phyloP scores from a whole-genome alignment of 192 early-diverging fungal genomes.

The Backusella mclennaniae region DNA sequence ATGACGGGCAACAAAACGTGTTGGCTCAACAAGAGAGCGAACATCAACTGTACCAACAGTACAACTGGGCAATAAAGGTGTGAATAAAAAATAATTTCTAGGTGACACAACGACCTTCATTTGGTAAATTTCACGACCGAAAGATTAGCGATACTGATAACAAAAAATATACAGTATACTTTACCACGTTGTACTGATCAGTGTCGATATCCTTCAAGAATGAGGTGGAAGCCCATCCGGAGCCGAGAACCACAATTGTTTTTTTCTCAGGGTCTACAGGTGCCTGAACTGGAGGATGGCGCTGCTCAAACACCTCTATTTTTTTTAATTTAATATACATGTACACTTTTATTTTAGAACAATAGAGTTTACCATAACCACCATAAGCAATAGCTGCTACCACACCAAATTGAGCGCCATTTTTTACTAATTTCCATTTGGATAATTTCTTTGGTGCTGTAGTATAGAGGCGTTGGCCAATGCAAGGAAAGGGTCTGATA shows the following conservation, averaged over 20 bases:
- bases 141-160: background rate
- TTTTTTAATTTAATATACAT: background rate
- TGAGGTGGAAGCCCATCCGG: conserved; percentile 43
- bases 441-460: conserved; percentile 5
- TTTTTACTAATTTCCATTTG: conserved; percentile 15
- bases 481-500: background rate
- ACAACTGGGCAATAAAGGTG: conserved; percentile 67
- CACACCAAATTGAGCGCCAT: conserved; percentile 1
- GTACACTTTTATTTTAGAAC: background rate
- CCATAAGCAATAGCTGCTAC: conserved; percentile 20
- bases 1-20: conserved; percentile 84
- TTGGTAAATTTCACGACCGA: background rate
- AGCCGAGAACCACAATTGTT: conserved; percentile 39
- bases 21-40: conserved; percentile 83
- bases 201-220: conserved; percentile 41
- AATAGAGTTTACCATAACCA: conserved; percentile 19
- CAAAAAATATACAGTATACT: conserved; percentile 1
- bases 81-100: conserved; percentile 89
- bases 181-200: conserved; percentile 41
- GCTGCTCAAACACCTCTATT: conserved; percentile 23
- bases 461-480: background rate
- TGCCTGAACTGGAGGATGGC: conserved; percentile 39
- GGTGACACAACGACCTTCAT: conserved; percentile 65
- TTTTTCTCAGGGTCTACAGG: conserved; percentile 45
- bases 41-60: conserved; percentile 91